phyloP scores from a whole-genome alignment of 1,284 basidiomycete species.

The Ustilago loliicola region DNA sequence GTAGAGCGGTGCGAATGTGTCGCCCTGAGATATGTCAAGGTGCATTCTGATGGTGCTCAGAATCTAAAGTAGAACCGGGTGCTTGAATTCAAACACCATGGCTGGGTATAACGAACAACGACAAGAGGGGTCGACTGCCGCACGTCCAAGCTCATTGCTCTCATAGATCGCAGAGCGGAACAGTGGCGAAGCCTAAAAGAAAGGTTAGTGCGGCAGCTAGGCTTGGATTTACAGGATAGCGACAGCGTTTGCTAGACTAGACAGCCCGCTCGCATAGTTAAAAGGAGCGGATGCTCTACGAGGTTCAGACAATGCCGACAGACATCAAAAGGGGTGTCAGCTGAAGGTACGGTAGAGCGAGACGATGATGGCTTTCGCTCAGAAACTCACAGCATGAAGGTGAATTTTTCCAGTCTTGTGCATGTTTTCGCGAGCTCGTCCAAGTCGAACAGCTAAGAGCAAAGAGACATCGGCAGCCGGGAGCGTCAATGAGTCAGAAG shows the following conservation, averaged over 20 bases:
- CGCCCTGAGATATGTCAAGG: no score
- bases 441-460: slow-evolving; percentile 3
- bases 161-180: not conserved
- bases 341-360: not conserved
- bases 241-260: slow-evolving; percentile 5
- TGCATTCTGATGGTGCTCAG: no score
- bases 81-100: no score
- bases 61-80: no score
- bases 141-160: not conserved
- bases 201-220: not conserved
- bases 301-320: not conserved
- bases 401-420: not conserved
- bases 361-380: not conserved
- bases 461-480: not conserved
- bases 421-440: slow-evolving; percentile 2
- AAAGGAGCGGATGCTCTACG: slow-evolving; percentile 3
- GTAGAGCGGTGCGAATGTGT: no score
- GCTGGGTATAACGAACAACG: no score
- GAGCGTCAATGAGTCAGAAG: not conserved
- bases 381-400: slow-evolving; percentile 6
- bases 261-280: not conserved
- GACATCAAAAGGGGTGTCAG: not conserved
- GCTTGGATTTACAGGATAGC: not conserved
- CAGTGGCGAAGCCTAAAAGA: not conserved
- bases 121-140: no score